A percentile compares a stretch with the other conserved stretches of the same genome.
Evolutionary conservation across 2,329 filamentous ascomycete genomes (phyloP).

Genomic region (Didymella glomerata): DNA sequence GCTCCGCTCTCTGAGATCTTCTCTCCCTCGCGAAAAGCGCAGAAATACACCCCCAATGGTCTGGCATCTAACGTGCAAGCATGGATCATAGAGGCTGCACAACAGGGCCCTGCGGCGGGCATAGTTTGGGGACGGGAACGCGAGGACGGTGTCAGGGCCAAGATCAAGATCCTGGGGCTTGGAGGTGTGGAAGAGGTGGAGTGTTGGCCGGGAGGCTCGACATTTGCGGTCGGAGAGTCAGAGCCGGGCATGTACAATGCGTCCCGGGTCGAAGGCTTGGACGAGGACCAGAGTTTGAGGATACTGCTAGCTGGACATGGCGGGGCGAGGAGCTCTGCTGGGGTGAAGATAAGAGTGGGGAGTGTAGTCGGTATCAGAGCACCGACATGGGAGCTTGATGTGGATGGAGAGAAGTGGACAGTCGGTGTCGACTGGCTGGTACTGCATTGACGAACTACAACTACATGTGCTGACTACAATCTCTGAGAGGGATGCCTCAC

Average conservation of each 20-base stretch:
- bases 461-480: neutral
- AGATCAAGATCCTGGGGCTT: constrained; percentile 12
- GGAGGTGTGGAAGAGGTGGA: constrained; percentile 22
- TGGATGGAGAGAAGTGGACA: constrained; percentile 47
- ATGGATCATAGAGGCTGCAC: constrained; percentile 59
- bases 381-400: constrained; percentile 54
- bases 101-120: constrained; percentile 20
- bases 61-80: constrained; percentile 59
- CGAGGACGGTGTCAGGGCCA: constrained; percentile 39
- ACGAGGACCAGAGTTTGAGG: neutral
- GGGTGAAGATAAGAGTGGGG: constrained; percentile 36
- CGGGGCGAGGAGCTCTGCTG: constrained; percentile 28
- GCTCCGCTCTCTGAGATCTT: constrained; percentile 61
- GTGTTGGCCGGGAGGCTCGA: constrained; percentile 33
- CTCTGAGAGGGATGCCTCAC: neutral
- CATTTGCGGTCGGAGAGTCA: constrained; percentile 33
- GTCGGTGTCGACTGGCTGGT: constrained; percentile 56
- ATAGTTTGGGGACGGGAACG: constrained; percentile 29
- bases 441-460: constrained; percentile 24
- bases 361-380: constrained; percentile 49
- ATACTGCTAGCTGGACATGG: constrained; percentile 44
- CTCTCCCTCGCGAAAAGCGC: constrained; percentile 60
- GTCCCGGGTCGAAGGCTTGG: constrained; percentile 13
- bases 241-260: constrained; percentile 29
- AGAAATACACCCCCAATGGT: constrained; percentile 60